A percentile compares a stretch with the other conserved stretches of the same genome.
These are phyloP conservation scores for Aspergillus nidulans DNA, from an alignment of 495 filamentous ascomycete genomes.

Conservation along the genomic window DNA sequence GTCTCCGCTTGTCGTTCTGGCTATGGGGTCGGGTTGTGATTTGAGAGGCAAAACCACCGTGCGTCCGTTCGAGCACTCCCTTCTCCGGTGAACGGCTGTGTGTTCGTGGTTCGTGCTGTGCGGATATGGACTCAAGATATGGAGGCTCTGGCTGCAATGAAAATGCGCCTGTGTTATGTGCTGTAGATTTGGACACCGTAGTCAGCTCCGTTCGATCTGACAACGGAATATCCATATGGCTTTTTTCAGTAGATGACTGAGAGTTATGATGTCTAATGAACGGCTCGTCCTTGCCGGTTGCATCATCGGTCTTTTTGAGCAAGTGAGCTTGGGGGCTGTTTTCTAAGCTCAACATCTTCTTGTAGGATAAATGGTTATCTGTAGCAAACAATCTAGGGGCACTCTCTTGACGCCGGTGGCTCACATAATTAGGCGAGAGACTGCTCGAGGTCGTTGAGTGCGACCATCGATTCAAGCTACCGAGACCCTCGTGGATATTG, in stretches of 20 bases:
- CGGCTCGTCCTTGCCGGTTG: not conserved
- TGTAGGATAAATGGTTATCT: constrained; percentile 24
- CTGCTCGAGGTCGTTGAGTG: constrained; percentile 70
- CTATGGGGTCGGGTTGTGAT: not conserved
- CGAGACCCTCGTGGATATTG: constrained; percentile 58
- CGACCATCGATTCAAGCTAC: constrained; percentile 79
- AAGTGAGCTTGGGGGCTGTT: constrained; percentile 11
- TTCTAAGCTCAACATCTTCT: constrained; percentile 14
- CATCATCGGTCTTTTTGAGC: constrained; percentile 12
- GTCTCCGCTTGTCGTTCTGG: constrained; percentile 31
- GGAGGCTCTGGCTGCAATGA: constrained; percentile 1
- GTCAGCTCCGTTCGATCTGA: constrained; percentile 1
- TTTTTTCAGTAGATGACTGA: not conserved
- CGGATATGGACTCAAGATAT: not conserved
- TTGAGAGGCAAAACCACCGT: constrained; percentile 4
- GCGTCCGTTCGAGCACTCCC: not conserved
- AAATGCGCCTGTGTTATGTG: not conserved
- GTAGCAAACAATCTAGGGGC: constrained; percentile 53
- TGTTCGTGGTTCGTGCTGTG: constrained; percentile 13
- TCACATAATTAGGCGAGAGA: constrained; percentile 42
- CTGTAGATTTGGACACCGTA: not conserved
- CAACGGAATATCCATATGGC: not conserved
- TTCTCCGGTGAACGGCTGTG: not conserved
- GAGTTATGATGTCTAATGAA: constrained; percentile 11
- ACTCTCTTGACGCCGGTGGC: constrained; percentile 39